phyloP scores from a whole-genome alignment of 352 stramenopile genomes.

The Phytophthora pinifolia region DNA sequence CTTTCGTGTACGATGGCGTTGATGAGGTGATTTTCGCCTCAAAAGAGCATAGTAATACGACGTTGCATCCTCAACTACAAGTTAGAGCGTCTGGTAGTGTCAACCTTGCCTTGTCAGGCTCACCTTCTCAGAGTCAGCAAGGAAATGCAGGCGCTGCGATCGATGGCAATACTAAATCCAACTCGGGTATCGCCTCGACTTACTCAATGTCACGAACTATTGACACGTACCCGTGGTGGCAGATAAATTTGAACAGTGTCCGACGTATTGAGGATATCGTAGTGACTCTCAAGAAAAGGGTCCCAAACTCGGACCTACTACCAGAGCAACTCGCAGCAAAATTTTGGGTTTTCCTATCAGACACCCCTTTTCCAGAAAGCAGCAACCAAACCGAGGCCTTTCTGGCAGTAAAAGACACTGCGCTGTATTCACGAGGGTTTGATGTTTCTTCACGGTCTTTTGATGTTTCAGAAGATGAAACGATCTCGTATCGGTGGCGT shows the following conservation, averaged over 20 bases:
- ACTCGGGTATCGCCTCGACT: slow-evolving; percentile 40
- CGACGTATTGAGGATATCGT: slow-evolving; percentile 54
- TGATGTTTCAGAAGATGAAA: slow-evolving; percentile 38
- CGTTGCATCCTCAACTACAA: slow-evolving; percentile 39
- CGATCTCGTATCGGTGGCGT: slow-evolving; percentile 52
- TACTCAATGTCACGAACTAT: slow-evolving; percentile 52
- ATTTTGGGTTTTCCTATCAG: slow-evolving; percentile 57
- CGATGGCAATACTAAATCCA: slow-evolving; percentile 36
- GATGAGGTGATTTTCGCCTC: slow-evolving; percentile 64
- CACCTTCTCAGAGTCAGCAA: slow-evolving; percentile 47
- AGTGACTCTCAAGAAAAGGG: slow-evolving; percentile 48
- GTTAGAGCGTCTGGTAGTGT: slow-evolving; percentile 52
- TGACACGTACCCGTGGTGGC: slow-evolving; percentile 65
- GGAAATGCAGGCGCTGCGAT: slow-evolving; percentile 54
- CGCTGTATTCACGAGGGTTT: slow-evolving; percentile 40
- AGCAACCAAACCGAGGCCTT: slow-evolving; percentile 44
- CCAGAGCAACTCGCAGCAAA: slow-evolving; percentile 30
- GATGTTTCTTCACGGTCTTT: slow-evolving; percentile 45
- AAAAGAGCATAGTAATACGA: slow-evolving; percentile 40
- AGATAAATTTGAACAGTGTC: slow-evolving; percentile 37
- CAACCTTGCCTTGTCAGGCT: slow-evolving; percentile 41
- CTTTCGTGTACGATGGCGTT: slow-evolving; percentile 53
- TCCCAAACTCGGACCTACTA: slow-evolving; percentile 30
- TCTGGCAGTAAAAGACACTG: slow-evolving; percentile 19
- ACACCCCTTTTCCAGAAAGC: slow-evolving; percentile 27